Evolutionary conservation across 140 eudicot species (phyloP), one percentile per base, ranked within the genome.

Genomic region (Oenanthe javanica): DNA sequence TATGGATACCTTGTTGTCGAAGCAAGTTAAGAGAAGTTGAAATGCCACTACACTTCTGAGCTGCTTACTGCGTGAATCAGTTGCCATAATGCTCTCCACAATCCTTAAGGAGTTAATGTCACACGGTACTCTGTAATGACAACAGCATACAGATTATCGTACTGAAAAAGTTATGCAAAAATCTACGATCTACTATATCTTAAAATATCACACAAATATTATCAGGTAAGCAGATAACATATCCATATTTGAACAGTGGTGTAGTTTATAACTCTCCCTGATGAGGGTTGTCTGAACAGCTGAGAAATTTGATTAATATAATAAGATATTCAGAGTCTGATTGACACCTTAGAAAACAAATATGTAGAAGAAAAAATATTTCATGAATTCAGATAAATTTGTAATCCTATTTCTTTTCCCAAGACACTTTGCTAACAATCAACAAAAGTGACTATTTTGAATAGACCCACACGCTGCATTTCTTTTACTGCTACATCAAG

Each of bases 91-190:
- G 78, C 93, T 82, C 86, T 89, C 96, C 70, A 94, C 91, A 36
- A 82, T 79, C 84, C 94, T 89, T 86, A 94, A 75, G 84, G 91
- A 86, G 77, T 94, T 94, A 36, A 88, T 81, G 80, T 94, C 96
- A 40, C 77, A 52, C 0, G 97, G 94, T 77, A 92, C 79, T 84
- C 98, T 94, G 85, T 75, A 81, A 64, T 64, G 85, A 81, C 21
- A 85, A 36, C 48, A 85, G 31, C 77, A 46, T n/a, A 47, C 57
- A 47, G 21, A 74, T 21, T 15, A 74, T 21, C 77, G 40, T 46
- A 74, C 27, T 21, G 6, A 27, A 46, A 27, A 46, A 45, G 9
- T 15, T n/a, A 46, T 10, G 55, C 1, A 59, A 57, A 59, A 31
- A 59, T 59, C 67, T 21, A n/a, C 31, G 11, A 59, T 59, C 67